phyloP scores from a whole-genome alignment of 2,329 filamentous ascomycete genomes.

The Aspergillus tanneri region DNA sequence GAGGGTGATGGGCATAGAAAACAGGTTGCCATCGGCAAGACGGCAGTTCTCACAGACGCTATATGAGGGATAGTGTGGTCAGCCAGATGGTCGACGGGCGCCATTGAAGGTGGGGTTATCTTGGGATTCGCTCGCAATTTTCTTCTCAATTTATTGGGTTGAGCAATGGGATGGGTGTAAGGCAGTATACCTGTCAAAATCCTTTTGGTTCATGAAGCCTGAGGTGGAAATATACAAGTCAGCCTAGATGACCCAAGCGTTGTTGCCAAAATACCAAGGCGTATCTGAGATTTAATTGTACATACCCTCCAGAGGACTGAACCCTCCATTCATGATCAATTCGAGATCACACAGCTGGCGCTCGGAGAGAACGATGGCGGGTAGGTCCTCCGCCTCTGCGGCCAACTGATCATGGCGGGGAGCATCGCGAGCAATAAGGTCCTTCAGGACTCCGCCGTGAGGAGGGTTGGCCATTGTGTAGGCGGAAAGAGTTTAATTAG shows the following conservation, averaged over 20 bases:
- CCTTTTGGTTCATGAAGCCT: slow-evolving; percentile 97
- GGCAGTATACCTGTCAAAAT: slow-evolving; percentile 79
- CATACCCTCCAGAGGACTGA: slow-evolving; percentile 93
- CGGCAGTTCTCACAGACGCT: slow-evolving; percentile 88
- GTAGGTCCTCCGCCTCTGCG: slow-evolving; percentile 81
- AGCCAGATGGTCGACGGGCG: slow-evolving; percentile 6
- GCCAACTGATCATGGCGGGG: slow-evolving; percentile 76
- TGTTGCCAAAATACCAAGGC: slow-evolving; percentile 9
- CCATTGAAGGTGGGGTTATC: background rate
- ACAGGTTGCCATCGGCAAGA: slow-evolving; percentile 83
- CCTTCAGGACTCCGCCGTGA: slow-evolving; percentile 94
- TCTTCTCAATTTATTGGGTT: slow-evolving; percentile 2
- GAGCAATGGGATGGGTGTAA: background rate
- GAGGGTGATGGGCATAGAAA: slow-evolving; percentile 95
- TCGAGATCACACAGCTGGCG: slow-evolving; percentile 97
- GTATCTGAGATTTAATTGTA: slow-evolving; percentile 21
- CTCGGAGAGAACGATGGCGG: slow-evolving; percentile 81
- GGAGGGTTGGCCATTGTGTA: slow-evolving; percentile 56
- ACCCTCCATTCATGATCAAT: slow-evolving; percentile 94
- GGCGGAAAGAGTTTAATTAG: slow-evolving; percentile 12
- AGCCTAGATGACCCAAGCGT: slow-evolving; percentile 7
- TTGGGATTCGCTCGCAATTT: background rate
- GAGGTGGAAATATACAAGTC: slow-evolving; percentile 20
- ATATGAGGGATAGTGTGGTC: slow-evolving; percentile 17
- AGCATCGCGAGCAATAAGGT: slow-evolving; percentile 89